phyloP scores from a whole-genome alignment of 2,329 filamentous ascomycete species.

The Fusarium sp. region DNA sequence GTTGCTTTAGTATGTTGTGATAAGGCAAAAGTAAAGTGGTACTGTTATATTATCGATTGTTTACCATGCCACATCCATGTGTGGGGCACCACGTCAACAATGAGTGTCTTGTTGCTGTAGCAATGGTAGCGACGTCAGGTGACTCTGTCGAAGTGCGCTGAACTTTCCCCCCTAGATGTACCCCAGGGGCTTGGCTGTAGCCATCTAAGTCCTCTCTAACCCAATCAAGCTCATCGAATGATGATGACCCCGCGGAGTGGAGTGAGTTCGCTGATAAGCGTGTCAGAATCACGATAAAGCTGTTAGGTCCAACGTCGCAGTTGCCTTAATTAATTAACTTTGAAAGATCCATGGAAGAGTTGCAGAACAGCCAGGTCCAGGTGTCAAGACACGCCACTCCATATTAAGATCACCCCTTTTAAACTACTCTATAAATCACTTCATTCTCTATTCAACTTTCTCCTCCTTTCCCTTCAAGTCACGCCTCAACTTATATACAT shows the following conservation, averaged over 20 bases:
- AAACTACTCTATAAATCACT: slow-evolving; percentile 21
- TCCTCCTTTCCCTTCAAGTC: neutral
- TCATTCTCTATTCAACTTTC: neutral
- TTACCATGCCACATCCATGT: slow-evolving; percentile 45
- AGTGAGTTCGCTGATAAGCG: slow-evolving; percentile 36
- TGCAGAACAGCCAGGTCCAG: slow-evolving; percentile 31
- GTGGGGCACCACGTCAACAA: slow-evolving; percentile 8
- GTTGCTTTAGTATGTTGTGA: slow-evolving; percentile 36
- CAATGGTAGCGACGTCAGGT: slow-evolving; percentile 30
- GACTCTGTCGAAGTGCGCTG: slow-evolving; percentile 13
- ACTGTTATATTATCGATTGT: slow-evolving; percentile 35
- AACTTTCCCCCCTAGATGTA: neutral
- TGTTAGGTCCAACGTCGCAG: slow-evolving; percentile 31
- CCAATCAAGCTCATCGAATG: slow-evolving; percentile 37
- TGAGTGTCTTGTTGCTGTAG: slow-evolving; percentile 21
- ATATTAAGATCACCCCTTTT: slow-evolving; percentile 31
- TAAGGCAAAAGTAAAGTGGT: slow-evolving; percentile 18
- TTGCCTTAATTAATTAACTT: slow-evolving; percentile 18
- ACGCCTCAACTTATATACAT: neutral
- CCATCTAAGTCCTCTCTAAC: neutral
- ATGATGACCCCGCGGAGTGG: slow-evolving; percentile 44
- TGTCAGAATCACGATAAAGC: slow-evolving; percentile 42
- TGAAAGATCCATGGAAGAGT: slow-evolving; percentile 28
- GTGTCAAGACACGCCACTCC: slow-evolving; percentile 41
- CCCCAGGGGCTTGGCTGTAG: slow-evolving; percentile 38